Percentiles rank a stretch among this genome's conserved stretches.
Conservation (phyloP, 129 eudicot genomes). For the Escallonia rubra region DNA sequence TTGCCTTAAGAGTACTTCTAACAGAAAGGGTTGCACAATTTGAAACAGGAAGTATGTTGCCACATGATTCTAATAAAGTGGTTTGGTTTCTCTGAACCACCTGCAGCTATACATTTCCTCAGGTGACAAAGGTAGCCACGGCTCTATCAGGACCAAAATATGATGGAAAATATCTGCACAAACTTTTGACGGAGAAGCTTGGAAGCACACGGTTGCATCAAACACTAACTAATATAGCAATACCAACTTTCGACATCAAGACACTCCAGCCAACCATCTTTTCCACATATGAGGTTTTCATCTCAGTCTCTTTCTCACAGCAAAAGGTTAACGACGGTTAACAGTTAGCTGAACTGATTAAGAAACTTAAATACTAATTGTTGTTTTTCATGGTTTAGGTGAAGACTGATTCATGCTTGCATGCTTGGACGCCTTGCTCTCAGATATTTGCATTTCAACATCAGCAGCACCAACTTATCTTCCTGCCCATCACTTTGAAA, state of each 20-base stretch:
- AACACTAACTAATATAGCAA: conserved; percentile 24
- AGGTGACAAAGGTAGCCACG: too few species aligned
- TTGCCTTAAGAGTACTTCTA: too few species aligned
- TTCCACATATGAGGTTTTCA: conserved; percentile 27
- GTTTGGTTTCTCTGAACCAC: too few species aligned
- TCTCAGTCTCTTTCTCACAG: background rate
- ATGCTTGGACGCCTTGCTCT: conserved; percentile 24
- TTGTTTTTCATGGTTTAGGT: too few species aligned
- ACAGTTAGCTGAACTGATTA: too few species aligned
- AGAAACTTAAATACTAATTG: too few species aligned
- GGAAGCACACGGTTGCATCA: conserved; percentile 23
- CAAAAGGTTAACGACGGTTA: background rate
- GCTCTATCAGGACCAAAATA: conserved; percentile 27
- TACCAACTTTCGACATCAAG: conserved; percentile 39
- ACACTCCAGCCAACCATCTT: conserved; percentile 38
- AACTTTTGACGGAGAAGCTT: conserved; percentile 6
- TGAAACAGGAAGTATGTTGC: too few species aligned
- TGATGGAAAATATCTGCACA: conserved; percentile 23
- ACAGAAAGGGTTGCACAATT: too few species aligned
- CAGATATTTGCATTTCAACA: conserved; percentile 43
- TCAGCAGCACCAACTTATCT: conserved; percentile 49
- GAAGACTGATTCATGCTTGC: background rate
- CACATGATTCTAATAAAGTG: too few species aligned
- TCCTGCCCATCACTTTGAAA: conserved; percentile 43
- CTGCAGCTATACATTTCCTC: too few species aligned